Evolutionary conservation across 495 filamentous ascomycete species (phyloP).

Genomic region (Parathielavia appendiculata): DNA sequence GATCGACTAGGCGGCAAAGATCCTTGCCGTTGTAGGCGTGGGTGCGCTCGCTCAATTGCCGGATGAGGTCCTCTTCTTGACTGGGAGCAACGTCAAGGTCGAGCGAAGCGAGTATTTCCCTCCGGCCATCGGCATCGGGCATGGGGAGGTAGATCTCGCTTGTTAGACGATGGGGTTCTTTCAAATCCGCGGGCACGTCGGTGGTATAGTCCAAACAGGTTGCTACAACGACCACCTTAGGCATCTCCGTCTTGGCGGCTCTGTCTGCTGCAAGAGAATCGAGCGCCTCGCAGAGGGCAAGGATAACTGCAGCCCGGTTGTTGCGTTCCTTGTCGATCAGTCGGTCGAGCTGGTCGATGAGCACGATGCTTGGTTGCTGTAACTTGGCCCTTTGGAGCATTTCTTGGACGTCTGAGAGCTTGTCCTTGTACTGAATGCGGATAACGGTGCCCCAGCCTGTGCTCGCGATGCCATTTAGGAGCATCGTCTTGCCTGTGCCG

Average conservation of each 20-base stretch:
- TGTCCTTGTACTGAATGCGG: constrained; percentile 52
- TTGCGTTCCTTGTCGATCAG: constrained; percentile 62
- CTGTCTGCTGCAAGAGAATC: constrained; percentile 43
- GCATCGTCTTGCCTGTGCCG: constrained; percentile 74
- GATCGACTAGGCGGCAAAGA: constrained; percentile 40
- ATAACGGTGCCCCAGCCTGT: constrained; percentile 65
- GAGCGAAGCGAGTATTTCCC: constrained; percentile 63
- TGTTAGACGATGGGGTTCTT: constrained; percentile 60
- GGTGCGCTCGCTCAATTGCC: constrained; percentile 45
- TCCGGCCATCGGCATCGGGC: constrained; percentile 65
- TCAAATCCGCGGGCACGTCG: constrained; percentile 68
- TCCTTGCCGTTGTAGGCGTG: constrained; percentile 52
- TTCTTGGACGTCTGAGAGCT: constrained; percentile 56
- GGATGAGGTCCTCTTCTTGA: constrained; percentile 36
- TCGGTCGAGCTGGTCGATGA: constrained; percentile 76
- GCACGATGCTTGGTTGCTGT: constrained; percentile 71
- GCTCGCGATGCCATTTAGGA: constrained; percentile 61
- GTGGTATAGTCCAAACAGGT: constrained; percentile 67
- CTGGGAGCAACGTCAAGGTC: constrained; percentile 34
- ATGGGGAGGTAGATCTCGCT: constrained; percentile 75
- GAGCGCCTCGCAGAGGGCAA: constrained; percentile 48
- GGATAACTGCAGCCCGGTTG: constrained; percentile 44
- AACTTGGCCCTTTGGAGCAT: constrained; percentile 66
- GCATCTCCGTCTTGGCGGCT: constrained; percentile 31
- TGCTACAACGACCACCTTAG: constrained; percentile 59